Base-by-base conservation (phyloP, 768 basidiomycete genomes). In the Baorangia bicolor region DNA sequence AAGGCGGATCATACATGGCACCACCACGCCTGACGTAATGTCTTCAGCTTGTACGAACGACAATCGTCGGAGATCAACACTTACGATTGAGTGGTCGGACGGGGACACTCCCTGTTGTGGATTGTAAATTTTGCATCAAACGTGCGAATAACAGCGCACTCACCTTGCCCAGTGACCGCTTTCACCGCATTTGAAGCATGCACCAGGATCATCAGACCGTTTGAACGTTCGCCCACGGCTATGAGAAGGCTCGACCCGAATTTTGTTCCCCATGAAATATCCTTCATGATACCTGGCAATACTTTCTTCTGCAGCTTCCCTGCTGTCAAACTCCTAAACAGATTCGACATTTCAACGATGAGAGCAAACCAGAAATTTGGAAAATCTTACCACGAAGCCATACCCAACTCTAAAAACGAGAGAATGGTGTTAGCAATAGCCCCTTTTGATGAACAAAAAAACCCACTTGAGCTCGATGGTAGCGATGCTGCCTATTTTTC, bases 181-280 rank as follows among this genome's bases (percentile, higher is more conserved):
- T 64, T 89, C 83, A 23, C 89, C 92, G 51, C 92, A 94, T 63
- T 84, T 91, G 74, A 93, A 94, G 68, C 92, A 94, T 42, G 90
- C 88, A 4, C 91, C 90, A 14, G 91, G 90, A 49, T 92, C 92
- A n/a, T 86, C 85, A n/a, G 81, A 73, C 57, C 86, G 90, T 67
- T 90, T 92, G 10, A 88, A 86, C 14, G 87, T 85, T 53, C 90
- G 79, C 16, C 90, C 88, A 49, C 91, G 90, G 30, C 90, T 90
- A 69, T 87, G 90, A 31, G 92, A 93, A 14, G 87, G 74, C 66
- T 94, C 92, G 11, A 94, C 92, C 12, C 89, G 85, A 53, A 94
- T 92, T 76, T 90, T 92, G 71, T 92, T 92, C 40, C 92, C 92
- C 90, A 94, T 91, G 69, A 94, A 94, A 58, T 78, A 87, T 2